These are phyloP conservation scores for Daldinia vernicosa DNA, from an alignment of 495 filamentous ascomycete species.

Conservation along the genomic window DNA sequence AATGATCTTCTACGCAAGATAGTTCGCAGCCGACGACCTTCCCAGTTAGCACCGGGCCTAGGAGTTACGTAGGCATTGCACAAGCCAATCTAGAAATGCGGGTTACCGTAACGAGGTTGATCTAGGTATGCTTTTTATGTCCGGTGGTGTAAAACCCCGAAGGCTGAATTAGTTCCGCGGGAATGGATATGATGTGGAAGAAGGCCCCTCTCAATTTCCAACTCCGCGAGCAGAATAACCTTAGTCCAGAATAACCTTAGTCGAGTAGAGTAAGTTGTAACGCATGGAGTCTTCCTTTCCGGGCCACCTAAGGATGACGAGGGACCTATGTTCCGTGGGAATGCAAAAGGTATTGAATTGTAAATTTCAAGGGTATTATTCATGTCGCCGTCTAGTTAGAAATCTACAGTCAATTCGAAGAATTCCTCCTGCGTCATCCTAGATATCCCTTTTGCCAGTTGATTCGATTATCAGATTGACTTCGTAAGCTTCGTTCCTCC, in stretches of 20 bases:
- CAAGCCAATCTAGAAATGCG: constrained; percentile 52
- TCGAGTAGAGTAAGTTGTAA: not conserved
- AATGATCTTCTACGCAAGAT: constrained; percentile 6
- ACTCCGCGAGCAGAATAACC: not conserved
- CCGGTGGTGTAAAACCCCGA: constrained; percentile 44
- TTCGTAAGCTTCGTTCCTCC: not conserved
- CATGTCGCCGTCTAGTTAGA: constrained; percentile 13
- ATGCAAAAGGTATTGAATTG: not conserved
- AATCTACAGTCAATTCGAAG: constrained; percentile 10
- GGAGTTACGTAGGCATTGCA: constrained; percentile 45
- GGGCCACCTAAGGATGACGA: not conserved
- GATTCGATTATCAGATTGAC: not conserved
- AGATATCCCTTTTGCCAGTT: constrained; percentile 4
- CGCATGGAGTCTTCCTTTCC: not conserved
- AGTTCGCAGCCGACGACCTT: constrained; percentile 43
- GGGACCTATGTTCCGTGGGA: not conserved
- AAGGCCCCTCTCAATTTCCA: constrained; percentile 45
- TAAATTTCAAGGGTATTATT: constrained; percentile 29
- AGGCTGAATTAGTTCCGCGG: constrained; percentile 45
- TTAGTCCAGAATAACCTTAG: not conserved
- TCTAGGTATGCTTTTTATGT: constrained; percentile 49
- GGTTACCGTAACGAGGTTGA: constrained; percentile 49
- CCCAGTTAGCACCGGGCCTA: constrained; percentile 41
- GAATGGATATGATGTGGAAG: constrained; percentile 52
- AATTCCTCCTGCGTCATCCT: constrained; percentile 7